Evolutionary conservation across 768 basidiomycete species (phyloP), one percentile per base, ranked within the genome.

Genomic region (Boletales sp.): DNA sequence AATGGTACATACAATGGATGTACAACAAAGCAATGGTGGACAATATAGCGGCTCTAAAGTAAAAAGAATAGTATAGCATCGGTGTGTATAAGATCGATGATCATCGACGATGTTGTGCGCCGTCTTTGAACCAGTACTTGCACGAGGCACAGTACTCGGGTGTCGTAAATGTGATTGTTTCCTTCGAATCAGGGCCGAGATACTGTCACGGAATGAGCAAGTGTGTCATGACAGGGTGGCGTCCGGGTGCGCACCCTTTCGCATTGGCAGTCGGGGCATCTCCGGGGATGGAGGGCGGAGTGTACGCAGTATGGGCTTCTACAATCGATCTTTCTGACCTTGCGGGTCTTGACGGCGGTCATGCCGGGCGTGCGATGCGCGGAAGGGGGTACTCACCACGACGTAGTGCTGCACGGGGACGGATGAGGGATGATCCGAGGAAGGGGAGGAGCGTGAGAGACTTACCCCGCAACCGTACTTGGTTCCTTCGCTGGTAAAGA

Each of bases 401-500:
- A 82, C 74, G 68, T 89, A 90, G 75, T 90, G 89, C 77, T 79
- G 55, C 45, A 53, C 19, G 40, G 39, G 58, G 42, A 15, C 19
- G 40, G 48, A 45, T 55, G 43, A 53, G 55, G 48, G 48, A 48
- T 50, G 9, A 11, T 34, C 4, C 4, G 10, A 30, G 41, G 35
- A 17, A 37, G 45, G 13, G 35, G 29, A 47, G 47, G 7, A 10
- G 61, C 66, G 68, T 62, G 68, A 50, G 57, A 64, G 19, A 56
- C 60, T 67, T 67, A 61, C 67, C 64, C 87, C 87, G 66, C 88
- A 90, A 62, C 84, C 86, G 62, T 82, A 74, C 72, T 82, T 81
- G 53, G 78, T 83, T 55, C 84, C 87, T 76, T 87, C 84, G 60
- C 87, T 89, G 71, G 35, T 50, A 48, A 49, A 60, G 40, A 57